Base-by-base conservation (phyloP, 169 alveolate genomes). In the Theileria annulata region DNA sequence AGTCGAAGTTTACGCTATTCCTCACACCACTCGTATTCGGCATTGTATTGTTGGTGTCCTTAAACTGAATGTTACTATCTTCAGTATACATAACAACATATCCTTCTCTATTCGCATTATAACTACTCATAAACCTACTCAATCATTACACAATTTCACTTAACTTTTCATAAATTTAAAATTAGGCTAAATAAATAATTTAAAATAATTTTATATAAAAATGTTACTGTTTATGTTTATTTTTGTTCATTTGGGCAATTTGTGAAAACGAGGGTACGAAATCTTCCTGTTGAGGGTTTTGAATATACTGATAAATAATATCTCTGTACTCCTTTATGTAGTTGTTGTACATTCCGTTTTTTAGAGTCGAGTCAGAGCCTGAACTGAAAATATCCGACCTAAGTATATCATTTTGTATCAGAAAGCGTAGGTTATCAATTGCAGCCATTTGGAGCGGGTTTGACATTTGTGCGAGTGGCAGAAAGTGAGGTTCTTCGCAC, bases 401-500 rank as follows among this genome's bases (percentile, higher is more conserved):
- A 5, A 60, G 27, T 60, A 60, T n/a, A 3, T n/a, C 37, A n/a
- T 60, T 60, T 23, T 60, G 69, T 33, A 85, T 64, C 30, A 87
- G 86, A 60, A 73, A 87, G 64, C 80, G 92, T 68, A 81, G 88
- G 70, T 80, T 91, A 62, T 54, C 80, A 64, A 87, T 92, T 56
- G 88, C 94, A 67, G 80, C 90, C 80, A 76, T 86, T 64, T 75
- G 91, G 58, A 80, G 73, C 82, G 84, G 95, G 71, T 71, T 87
- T 60, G 91, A 87, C 88, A 80, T 80, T 63, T 77, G 75, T 67
- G 82, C 87, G 71, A 90, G 79, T 8, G 96, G 97, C 17, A 94
- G 76, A 58, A 91, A 93, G 77, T 92, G 96, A 15, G 96, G 97
- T 78, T 94, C 96, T 71, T 94, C 97, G 67, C 96, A 94, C 97